Conservation (phyloP, 2,329 filamentous ascomycete genomes). For the Pseudogymnoascus destructans region DNA sequence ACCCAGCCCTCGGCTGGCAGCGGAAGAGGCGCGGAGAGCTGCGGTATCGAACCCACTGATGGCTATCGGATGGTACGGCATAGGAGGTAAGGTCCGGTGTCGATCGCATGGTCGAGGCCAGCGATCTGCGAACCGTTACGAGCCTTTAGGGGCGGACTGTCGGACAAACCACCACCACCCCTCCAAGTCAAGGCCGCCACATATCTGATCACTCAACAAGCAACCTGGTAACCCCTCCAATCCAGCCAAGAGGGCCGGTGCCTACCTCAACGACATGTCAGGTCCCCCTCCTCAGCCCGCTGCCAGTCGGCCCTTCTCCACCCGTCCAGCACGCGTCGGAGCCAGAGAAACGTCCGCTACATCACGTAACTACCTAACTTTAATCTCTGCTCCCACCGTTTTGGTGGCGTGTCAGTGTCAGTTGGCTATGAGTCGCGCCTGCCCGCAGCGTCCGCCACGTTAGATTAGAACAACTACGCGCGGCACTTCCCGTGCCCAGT, state of each 20-base stretch:
- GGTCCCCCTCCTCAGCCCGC: background rate
- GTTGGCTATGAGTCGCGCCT: background rate
- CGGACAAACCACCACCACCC: background rate
- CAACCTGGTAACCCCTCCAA: background rate
- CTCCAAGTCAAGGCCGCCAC: background rate
- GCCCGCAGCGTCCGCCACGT: background rate
- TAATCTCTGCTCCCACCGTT: background rate
- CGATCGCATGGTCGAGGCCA: background rate
- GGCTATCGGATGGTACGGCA: background rate
- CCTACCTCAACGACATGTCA: background rate
- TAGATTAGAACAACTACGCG: background rate
- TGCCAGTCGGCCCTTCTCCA: conserved; percentile 4
- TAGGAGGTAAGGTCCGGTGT: background rate
- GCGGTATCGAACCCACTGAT: background rate
- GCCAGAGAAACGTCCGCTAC: background rate
- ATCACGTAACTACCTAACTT: conserved; percentile 8
- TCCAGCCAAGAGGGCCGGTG: background rate
- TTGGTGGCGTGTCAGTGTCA: background rate
- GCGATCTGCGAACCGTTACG: background rate
- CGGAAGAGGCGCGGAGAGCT: background rate
- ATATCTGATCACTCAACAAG: background rate
- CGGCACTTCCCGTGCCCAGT: background rate
- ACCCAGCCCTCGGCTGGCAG: background rate
- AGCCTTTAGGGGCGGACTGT: background rate
- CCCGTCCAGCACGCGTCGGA: background rate